A percentile compares a stretch with the other conserved stretches of the same genome.
phyloP scores from a whole-genome alignment of 164 flowering plant genomes.

The Houttuynia cordata region DNA sequence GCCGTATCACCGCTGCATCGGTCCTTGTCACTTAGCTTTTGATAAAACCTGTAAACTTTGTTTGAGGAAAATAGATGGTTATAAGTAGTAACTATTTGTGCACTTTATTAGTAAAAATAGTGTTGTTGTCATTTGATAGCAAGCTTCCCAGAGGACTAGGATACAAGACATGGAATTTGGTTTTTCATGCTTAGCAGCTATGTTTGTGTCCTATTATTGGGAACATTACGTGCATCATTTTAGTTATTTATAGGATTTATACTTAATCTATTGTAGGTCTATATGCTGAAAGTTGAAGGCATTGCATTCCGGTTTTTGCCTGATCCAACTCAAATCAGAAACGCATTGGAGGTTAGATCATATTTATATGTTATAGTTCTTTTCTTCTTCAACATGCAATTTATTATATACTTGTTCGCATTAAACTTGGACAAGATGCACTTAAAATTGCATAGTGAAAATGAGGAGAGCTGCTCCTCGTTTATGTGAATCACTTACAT shows the following conservation, averaged over 20 bases:
- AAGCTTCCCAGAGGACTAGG: background rate
- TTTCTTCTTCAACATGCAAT: background rate
- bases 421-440: too few species aligned
- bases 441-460: too few species aligned
- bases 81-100: too few species aligned
- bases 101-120: too few species aligned
- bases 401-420: background rate
- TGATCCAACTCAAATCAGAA: constrained; percentile 88
- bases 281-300: constrained; percentile 93
- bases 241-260: background rate
- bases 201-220: background rate
- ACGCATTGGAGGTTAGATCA: constrained; percentile 78
- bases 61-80: background rate
- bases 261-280: constrained; percentile 40
- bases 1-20: too few species aligned
- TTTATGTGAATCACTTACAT: too few species aligned
- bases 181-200: background rate
- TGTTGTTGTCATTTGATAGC: background rate
- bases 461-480: too few species aligned
- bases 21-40: too few species aligned
- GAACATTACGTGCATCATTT: background rate
- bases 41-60: background rate
- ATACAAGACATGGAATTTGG: too few species aligned
- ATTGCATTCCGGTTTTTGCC: constrained; percentile 95
- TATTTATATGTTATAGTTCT: too few species aligned